phyloP scores from a whole-genome alignment of 441 rosid genomes.

The Adansonia grandidieri region DNA sequence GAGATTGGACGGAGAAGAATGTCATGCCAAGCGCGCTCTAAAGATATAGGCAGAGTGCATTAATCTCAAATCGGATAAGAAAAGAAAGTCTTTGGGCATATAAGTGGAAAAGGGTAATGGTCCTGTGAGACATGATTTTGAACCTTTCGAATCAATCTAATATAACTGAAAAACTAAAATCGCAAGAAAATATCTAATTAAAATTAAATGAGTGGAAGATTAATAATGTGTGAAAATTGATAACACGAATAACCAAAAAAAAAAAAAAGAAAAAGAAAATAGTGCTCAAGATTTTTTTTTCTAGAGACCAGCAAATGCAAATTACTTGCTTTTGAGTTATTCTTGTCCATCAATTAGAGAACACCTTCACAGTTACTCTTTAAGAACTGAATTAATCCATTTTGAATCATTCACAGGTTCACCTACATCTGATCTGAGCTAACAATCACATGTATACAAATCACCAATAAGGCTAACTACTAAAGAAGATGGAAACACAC shows the following conservation, averaged over 20 bases:
- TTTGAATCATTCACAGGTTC: background rate
- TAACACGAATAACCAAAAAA: background rate
- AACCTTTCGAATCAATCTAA: conserved; percentile 3
- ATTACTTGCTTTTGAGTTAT: background rate
- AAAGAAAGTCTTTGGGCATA: too few relatives aligned
- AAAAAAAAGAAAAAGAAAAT: background rate
- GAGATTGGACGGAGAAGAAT: too few relatives aligned
- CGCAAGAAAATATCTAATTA: background rate
- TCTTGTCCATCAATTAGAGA: background rate
- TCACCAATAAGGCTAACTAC: background rate
- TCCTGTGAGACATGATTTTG: background rate
- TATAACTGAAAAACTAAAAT: background rate
- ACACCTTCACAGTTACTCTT: background rate
- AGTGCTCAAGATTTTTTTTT: background rate
- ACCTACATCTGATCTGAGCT: background rate
- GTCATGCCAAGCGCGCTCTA: too few relatives aligned
- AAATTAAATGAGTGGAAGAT: conserved; percentile 2
- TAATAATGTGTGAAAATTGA: background rate
- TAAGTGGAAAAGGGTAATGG: too few relatives aligned
- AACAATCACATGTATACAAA: background rate
- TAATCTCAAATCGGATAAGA: too few relatives aligned
- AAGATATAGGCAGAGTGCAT: too few relatives aligned
- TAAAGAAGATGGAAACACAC: background rate
- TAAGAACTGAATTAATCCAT: background rate
- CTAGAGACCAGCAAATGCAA: background rate